Evolutionary conservation across 31 red algal species (phyloP).

Genomic region (Odonthalia washingtoniensis): DNA sequence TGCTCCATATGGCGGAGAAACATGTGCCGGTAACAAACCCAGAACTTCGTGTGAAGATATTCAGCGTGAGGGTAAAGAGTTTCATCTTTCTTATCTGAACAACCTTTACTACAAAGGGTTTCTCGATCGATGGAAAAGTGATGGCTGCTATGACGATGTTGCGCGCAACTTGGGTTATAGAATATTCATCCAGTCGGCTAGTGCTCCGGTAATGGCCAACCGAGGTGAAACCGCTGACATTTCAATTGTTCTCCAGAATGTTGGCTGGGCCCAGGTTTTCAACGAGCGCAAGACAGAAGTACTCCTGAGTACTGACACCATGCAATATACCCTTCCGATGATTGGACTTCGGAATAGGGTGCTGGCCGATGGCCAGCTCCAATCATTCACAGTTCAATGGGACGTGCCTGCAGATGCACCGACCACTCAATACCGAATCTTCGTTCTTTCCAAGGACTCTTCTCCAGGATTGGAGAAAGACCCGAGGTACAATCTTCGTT

Average conservation of each 20-base stretch:
- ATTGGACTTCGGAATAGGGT: background rate
- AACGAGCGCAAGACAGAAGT: background rate
- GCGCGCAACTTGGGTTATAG: background rate
- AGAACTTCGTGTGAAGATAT: background rate
- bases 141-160: conserved; percentile 3
- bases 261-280: background rate
- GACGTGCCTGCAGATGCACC: background rate
- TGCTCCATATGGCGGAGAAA: background rate
- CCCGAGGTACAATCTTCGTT: background rate
- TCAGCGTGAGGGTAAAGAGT: background rate
- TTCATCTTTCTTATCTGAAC: background rate
- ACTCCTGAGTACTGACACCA: background rate
- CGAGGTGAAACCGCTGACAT: background rate
- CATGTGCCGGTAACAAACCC: background rate
- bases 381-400: background rate
- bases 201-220: background rate
- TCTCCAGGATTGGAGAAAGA: background rate
- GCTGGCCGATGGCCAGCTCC: background rate
- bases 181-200: background rate
- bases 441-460: background rate
- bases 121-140: background rate
- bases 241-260: background rate
- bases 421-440: background rate
- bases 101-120: background rate
- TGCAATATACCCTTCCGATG: background rate